These are phyloP conservation scores for Suhomyces yuchorum DNA, from an alignment of 1,139 yeast genomes.

Conservation along the genomic window DNA sequence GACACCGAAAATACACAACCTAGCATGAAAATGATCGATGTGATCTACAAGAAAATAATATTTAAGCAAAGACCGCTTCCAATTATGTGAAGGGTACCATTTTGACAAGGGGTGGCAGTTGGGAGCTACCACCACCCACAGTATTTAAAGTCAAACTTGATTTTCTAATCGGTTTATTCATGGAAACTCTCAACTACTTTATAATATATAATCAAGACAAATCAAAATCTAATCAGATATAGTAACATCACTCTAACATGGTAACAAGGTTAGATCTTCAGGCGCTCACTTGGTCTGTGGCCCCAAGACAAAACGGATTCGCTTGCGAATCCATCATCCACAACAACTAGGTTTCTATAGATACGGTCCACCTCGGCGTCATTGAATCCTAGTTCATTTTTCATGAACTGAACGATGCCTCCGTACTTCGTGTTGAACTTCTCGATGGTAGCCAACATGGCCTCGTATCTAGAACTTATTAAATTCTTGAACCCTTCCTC, in stretches of 20 bases:
- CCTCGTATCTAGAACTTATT: constrained; percentile 68
- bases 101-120: too few relatives aligned
- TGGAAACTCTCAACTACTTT: too few relatives aligned
- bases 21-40: constrained; percentile 54
- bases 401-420: constrained; percentile 55
- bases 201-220: not conserved
- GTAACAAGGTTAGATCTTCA: constrained; percentile 20
- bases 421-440: constrained; percentile 55
- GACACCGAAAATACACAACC: constrained; percentile 11
- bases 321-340: constrained; percentile 24
- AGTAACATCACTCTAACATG: not conserved
- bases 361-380: constrained; percentile 53
- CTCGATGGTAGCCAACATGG: constrained; percentile 67
- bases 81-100: too few relatives aligned
- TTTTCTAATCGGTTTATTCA: too few relatives aligned
- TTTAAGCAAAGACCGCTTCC: constrained; percentile 73
- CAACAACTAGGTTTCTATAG: constrained; percentile 44
- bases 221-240: not conserved
- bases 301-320: constrained; percentile 28
- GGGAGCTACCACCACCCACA: too few relatives aligned
- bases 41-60: constrained; percentile 56
- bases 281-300: constrained; percentile 23
- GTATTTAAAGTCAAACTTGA: too few relatives aligned
- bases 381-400: constrained; percentile 46
- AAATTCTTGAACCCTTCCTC: constrained; percentile 57